phyloP scores from a whole-genome alignment of 495 filamentous ascomycete species.

The Trichocladium antarcticum region DNA sequence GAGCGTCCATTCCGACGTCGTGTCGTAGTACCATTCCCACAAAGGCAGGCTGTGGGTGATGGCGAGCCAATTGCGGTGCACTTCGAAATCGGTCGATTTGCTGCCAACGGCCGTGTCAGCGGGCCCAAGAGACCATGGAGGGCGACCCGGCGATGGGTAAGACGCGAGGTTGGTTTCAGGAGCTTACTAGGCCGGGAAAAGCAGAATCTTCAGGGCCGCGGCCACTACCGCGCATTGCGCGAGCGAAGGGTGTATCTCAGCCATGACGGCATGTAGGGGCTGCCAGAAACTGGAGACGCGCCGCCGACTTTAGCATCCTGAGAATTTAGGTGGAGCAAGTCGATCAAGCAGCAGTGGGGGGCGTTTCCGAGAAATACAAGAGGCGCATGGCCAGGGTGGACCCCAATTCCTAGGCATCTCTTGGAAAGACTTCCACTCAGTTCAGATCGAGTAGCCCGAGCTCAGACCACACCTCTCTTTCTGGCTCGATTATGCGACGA shows the following conservation, averaged over 20 bases:
- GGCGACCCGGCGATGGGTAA: too few species aligned
- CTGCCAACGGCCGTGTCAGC: conserved; percentile 36
- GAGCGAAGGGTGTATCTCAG: conserved; percentile 72
- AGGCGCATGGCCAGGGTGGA: too few species aligned
- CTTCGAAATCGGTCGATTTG: conserved; percentile 98
- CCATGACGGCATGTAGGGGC: conserved; percentile 45
- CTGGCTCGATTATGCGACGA: not conserved
- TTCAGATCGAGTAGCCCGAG: too few species aligned
- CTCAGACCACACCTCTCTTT: not conserved
- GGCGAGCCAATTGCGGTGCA: conserved; percentile 95
- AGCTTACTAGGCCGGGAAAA: conserved; percentile 93
- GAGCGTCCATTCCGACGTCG: conserved; percentile 96
- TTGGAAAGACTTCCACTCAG: too few species aligned
- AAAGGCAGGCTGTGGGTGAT: conserved; percentile 81
- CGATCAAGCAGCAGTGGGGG: not conserved
- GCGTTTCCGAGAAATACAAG: too few species aligned
- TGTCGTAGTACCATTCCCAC: conserved; percentile 91
- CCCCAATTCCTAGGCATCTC: too few species aligned
- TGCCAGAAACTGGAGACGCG: not conserved
- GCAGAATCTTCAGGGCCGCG: conserved; percentile 81
- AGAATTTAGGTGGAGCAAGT: not conserved
- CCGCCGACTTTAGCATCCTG: too few species aligned
- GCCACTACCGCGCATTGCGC: conserved; percentile 78
- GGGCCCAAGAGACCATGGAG: not conserved
- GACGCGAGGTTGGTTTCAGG: too few species aligned